phyloP scores from a whole-genome alignment of 495 filamentous ascomycete species.

The Tuber umbilicatum region DNA sequence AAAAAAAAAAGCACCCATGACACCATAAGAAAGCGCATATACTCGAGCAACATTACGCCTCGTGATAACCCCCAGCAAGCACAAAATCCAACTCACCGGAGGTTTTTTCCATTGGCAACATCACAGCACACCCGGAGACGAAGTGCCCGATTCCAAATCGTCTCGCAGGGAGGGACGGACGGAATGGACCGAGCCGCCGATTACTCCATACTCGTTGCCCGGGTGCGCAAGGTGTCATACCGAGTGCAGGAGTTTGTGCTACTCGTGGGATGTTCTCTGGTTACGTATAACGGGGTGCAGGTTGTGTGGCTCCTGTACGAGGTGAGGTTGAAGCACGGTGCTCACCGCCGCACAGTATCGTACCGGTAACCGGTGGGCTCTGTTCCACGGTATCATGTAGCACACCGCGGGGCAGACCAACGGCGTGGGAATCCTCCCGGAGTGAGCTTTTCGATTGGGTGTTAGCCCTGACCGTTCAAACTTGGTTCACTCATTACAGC shows the following conservation, averaged over 20 bases:
- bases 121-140: background rate
- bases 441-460: too few species aligned
- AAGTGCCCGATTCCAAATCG: background rate
- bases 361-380: too few species aligned
- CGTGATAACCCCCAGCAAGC: background rate
- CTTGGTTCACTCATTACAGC: too few species aligned
- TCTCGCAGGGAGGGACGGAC: background rate
- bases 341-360: too few species aligned
- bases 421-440: too few species aligned
- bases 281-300: too few species aligned
- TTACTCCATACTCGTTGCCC: background rate
- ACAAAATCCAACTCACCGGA: background rate
- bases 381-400: too few species aligned
- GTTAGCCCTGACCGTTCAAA: too few species aligned
- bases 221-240: background rate
- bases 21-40: background rate
- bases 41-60: background rate
- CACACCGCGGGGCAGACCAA: too few species aligned
- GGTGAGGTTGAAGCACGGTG: too few species aligned
- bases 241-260: background rate
- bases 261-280: background rate
- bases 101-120: background rate
- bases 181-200: background rate
- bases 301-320: too few species aligned
- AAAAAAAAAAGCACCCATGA: background rate